Percentiles rank a stretch among this genome's conserved stretches.
phyloP scores from a whole-genome alignment of 768 basidiomycete species.

The Rhizopogon salebrosus region DNA sequence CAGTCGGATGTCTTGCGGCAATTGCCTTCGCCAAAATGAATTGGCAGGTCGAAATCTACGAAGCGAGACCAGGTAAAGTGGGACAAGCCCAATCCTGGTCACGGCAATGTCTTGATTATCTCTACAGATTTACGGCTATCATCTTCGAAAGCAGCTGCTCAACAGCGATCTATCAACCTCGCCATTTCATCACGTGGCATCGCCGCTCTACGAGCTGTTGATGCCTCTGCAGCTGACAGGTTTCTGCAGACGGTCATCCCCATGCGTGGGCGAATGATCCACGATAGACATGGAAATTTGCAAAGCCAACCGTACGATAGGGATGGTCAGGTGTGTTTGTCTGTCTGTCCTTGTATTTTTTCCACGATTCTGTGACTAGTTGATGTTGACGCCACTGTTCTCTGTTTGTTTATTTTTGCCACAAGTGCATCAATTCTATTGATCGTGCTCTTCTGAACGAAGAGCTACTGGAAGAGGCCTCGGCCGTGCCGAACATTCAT shows the following conservation, averaged over 20 bases:
- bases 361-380: constrained; percentile 16
- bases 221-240: constrained; percentile 59
- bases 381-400: constrained; percentile 19
- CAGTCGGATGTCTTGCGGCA: constrained; percentile 91
- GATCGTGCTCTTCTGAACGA: constrained; percentile 86
- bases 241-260: constrained; percentile 82
- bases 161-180: constrained; percentile 91
- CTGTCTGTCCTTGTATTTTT: constrained; percentile 9
- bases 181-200: constrained; percentile 94
- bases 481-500: constrained; percentile 55
- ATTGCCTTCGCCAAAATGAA: constrained; percentile 81
- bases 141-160: constrained; percentile 55
- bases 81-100: constrained; percentile 11
- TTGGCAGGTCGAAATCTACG: constrained; percentile 79
- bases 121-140: constrained; percentile 67
- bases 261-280: constrained; percentile 96
- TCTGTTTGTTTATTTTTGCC: constrained; percentile 11
- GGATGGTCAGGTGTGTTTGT: constrained; percentile 70
- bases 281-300: constrained; percentile 62
- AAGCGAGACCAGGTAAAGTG: constrained; percentile 66
- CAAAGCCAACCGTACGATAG: constrained; percentile 87
- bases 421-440: constrained; percentile 92
- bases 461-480: constrained; percentile 72
- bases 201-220: constrained; percentile 78
- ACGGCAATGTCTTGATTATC: constrained; percentile 8